Conservation (phyloP, 768 basidiomycete genomes). For the Dioszegia aurantiaca region DNA sequence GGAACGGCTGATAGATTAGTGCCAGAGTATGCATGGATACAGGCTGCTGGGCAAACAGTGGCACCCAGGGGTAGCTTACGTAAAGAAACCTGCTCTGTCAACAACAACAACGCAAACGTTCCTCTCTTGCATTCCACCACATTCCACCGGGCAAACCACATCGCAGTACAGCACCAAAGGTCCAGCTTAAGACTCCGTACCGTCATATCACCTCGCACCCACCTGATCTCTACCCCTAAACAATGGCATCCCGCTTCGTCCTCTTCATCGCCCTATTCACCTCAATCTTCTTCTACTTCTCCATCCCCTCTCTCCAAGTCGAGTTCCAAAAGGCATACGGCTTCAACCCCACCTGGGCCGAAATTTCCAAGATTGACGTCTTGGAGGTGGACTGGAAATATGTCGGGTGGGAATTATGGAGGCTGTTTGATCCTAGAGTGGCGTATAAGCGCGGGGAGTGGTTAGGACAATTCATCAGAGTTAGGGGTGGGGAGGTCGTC, state of each 20-base stretch:
- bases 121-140: too few species aligned
- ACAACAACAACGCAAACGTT: background rate
- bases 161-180: too few species aligned
- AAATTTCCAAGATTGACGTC: background rate
- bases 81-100: too few species aligned
- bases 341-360: conserved; percentile 1
- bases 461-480: background rate
- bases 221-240: background rate
- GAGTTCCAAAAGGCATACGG: conserved; percentile 4
- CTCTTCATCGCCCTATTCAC: conserved; percentile 5
- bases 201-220: too few species aligned
- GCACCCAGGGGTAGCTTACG: too few species aligned
- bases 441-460: conserved; percentile 6
- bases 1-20: too few species aligned
- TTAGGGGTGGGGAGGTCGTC: background rate
- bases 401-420: conserved; percentile 1
- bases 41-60: too few species aligned
- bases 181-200: too few species aligned
- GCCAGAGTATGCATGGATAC: too few species aligned
- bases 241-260: background rate
- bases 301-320: conserved; percentile 4
- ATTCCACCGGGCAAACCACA: too few species aligned
- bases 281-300: conserved; percentile 4
- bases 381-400: background rate
- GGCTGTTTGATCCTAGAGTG: background rate